phyloP scores from a whole-genome alignment of 768 basidiomycete genomes.

The Suillus subluteus region DNA sequence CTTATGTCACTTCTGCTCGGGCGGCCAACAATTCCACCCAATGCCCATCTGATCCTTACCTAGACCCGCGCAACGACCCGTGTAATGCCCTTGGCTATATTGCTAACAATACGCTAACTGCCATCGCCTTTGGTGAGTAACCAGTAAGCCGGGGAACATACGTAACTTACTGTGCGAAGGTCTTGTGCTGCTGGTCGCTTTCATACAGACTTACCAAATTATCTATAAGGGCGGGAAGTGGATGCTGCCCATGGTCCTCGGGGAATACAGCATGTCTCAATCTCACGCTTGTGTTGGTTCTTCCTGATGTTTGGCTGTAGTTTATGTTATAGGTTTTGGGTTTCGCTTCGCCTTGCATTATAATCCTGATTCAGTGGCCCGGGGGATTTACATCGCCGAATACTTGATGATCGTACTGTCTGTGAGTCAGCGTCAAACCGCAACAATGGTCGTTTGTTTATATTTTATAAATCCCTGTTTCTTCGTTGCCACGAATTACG shows the following conservation, averaged over 20 bases:
- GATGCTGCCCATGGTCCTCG: slow-evolving; percentile 66
- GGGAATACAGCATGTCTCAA: slow-evolving; percentile 51
- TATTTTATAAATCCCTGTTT: slow-evolving; percentile 59
- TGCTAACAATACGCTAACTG: slow-evolving; percentile 54
- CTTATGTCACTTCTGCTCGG: not conserved
- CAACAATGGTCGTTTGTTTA: not conserved
- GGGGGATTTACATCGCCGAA: slow-evolving; percentile 55
- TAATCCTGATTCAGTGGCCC: slow-evolving; percentile 56
- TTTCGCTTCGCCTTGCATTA: slow-evolving; percentile 58
- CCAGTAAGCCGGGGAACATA: not conserved
- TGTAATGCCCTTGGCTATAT: slow-evolving; percentile 61
- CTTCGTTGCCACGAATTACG: slow-evolving; percentile 71
- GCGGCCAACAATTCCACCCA: slow-evolving; percentile 7
- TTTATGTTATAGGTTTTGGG: slow-evolving; percentile 58
- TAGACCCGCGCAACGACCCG: slow-evolving; percentile 54
- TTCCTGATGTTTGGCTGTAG: slow-evolving; percentile 31
- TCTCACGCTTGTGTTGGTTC: not conserved
- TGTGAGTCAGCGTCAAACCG: slow-evolving; percentile 26
- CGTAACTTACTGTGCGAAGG: slow-evolving; percentile 21
- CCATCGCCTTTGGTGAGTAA: slow-evolving; percentile 48
- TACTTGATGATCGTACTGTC: slow-evolving; percentile 65
- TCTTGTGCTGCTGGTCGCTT: slow-evolving; percentile 43
- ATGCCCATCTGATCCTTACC: slow-evolving; percentile 43
- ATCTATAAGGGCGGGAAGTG: slow-evolving; percentile 52
- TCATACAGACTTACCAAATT: slow-evolving; percentile 48